Evolutionary conservation across 169 alveolate genomes (phyloP).

Genomic region (Fabrea salina): DNA sequence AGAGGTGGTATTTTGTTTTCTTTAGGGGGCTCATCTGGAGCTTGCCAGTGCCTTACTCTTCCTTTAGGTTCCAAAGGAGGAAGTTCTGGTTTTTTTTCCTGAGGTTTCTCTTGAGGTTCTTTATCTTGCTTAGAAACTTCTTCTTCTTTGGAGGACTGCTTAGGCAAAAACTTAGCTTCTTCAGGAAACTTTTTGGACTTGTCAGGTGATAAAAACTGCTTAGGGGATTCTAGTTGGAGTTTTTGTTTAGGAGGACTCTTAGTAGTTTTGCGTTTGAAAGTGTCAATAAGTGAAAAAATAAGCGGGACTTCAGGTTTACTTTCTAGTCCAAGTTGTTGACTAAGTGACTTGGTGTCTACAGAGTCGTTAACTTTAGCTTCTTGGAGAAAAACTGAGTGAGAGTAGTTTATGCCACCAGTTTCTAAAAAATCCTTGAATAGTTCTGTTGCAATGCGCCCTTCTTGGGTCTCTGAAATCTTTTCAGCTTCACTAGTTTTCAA

Average conservation of each 20-base stretch:
- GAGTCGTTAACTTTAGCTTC: not conserved
- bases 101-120: not conserved
- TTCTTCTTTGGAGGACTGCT: not conserved
- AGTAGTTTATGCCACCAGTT: not conserved
- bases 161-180: too few species aligned
- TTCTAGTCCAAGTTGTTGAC: not conserved
- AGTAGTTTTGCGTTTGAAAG: not conserved
- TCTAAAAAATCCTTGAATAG: slow-evolving; percentile 21
- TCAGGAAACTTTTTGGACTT: not conserved
- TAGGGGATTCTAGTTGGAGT: not conserved
- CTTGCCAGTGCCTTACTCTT: not conserved
- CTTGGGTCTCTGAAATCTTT: not conserved
- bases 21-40: too few species aligned
- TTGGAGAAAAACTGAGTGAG: not conserved
- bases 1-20: not conserved
- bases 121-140: not conserved
- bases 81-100: not conserved
- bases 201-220: not conserved
- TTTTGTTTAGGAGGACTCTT: not conserved
- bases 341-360: not conserved
- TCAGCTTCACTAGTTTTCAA: not conserved
- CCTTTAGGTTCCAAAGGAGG: not conserved
- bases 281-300: not conserved
- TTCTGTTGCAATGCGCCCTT: not conserved
- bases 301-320: not conserved